phyloP scores from a whole-genome alignment of 2,329 filamentous ascomycete genomes.

The Sporothrix sp. region DNA sequence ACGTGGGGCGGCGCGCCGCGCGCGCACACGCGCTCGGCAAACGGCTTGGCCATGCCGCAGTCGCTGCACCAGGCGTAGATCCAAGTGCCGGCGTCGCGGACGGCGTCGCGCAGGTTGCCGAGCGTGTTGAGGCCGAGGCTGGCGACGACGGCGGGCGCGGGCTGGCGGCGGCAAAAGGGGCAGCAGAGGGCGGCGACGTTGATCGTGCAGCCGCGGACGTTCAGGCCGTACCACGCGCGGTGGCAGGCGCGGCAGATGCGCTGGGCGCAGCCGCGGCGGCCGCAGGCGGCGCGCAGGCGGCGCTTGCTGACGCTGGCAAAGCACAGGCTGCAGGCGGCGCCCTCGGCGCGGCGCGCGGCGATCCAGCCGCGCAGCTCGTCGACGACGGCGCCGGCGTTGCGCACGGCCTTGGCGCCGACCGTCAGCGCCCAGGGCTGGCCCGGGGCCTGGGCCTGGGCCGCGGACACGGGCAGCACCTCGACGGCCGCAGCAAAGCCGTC shows the following conservation, averaged over 20 bases:
- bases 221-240: conserved; percentile 37
- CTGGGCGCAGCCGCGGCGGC: conserved; percentile 35
- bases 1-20: conserved; percentile 30
- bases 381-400: conserved; percentile 29
- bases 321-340: conserved; percentile 36
- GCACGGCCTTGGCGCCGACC: conserved; percentile 29
- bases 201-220: conserved; percentile 33
- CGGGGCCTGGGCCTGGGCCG: background rate
- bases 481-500: conserved; percentile 20
- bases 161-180: conserved; percentile 40
- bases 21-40: conserved; percentile 35
- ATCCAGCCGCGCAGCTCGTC: conserved; percentile 30
- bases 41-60: conserved; percentile 33
- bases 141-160: conserved; percentile 28
- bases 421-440: too few species aligned
- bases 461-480: conserved; percentile 1
- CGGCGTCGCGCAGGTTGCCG: conserved; percentile 29
- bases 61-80: conserved; percentile 39
- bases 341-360: conserved; percentile 27
- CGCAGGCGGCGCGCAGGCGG: conserved; percentile 34
- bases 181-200: conserved; percentile 39
- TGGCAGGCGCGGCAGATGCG: conserved; percentile 33
- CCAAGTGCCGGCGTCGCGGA: conserved; percentile 32
- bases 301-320: conserved; percentile 29
- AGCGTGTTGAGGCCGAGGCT: conserved; percentile 28